These are phyloP conservation scores for Naganishia cerealis DNA, from an alignment of 1,284 basidiomycete genomes.

Conservation along the genomic window DNA sequence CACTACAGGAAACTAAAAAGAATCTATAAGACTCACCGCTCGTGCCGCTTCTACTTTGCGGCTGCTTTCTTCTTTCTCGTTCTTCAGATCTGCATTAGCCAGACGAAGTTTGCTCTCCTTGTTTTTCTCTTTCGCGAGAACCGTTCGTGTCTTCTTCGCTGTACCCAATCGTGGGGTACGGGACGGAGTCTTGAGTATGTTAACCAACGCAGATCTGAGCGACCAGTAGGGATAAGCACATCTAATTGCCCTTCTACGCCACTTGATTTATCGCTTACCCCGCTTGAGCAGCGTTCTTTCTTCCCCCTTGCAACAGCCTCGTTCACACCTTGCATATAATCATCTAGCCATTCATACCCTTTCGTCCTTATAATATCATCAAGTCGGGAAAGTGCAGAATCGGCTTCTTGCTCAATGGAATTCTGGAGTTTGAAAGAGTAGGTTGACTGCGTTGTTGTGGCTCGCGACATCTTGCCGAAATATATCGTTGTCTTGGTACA, in stretches of 20 bases:
- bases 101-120: conserved; percentile 43
- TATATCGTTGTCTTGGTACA: neutral
- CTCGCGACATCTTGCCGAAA: conserved; percentile 35
- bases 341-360: conserved; percentile 52
- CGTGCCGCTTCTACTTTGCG: neutral
- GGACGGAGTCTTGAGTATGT: conserved; percentile 53
- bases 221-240: neutral
- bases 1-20: neutral
- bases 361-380: conserved; percentile 45
- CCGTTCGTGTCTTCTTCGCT: conserved; percentile 51
- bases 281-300: conserved; percentile 23
- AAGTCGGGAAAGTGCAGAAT: conserved; percentile 41
- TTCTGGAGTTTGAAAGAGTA: conserved; percentile 36
- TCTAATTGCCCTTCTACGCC: neutral
- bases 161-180: conserved; percentile 43
- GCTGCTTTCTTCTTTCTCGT: neutral
- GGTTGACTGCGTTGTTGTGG: conserved; percentile 44
- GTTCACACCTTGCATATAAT: conserved; percentile 48
- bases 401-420: conserved; percentile 42
- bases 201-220: conserved; percentile 46
- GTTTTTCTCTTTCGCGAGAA: conserved; percentile 43
- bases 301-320: conserved; percentile 30
- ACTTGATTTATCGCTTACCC: neutral
- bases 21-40: neutral
- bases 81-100: conserved; percentile 39